phyloP scores from a whole-genome alignment of 495 filamentous ascomycete genomes.

The Penicillium tannophilum region DNA sequence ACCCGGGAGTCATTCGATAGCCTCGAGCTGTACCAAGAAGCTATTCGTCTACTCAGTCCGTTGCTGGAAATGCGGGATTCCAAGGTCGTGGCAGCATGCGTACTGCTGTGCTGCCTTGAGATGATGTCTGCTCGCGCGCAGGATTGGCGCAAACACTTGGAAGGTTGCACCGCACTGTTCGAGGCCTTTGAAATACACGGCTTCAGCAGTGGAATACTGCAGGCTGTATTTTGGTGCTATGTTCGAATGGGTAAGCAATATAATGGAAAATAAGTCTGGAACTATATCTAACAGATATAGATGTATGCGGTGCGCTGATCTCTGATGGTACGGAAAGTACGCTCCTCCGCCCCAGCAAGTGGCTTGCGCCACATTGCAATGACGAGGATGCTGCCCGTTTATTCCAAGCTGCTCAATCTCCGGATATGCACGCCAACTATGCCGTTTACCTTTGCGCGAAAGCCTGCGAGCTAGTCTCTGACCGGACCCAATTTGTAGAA shows the following conservation, averaged over 20 bases:
- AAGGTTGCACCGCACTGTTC: constrained; percentile 51
- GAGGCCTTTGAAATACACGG: constrained; percentile 45
- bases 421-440: constrained; percentile 49
- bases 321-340: constrained; percentile 47
- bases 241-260: constrained; percentile 42
- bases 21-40: constrained; percentile 48
- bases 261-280: too few species aligned
- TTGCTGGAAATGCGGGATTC: constrained; percentile 40
- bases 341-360: constrained; percentile 43
- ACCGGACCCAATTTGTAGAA: constrained; percentile 41
- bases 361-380: constrained; percentile 35
- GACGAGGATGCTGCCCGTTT: constrained; percentile 33
- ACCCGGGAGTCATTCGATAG: constrained; percentile 41
- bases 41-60: constrained; percentile 43
- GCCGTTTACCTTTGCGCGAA: constrained; percentile 49
- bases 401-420: constrained; percentile 32
- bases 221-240: constrained; percentile 54
- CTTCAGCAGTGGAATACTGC: constrained; percentile 41
- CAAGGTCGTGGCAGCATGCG: constrained; percentile 43
- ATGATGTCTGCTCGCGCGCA: constrained; percentile 52
- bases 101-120: constrained; percentile 47
- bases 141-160: constrained; percentile 50
- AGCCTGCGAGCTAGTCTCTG: constrained; percentile 43
- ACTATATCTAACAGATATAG: constrained; percentile 24
- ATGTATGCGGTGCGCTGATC: constrained; percentile 51